Base-by-base conservation (phyloP, 192 early-diverging fungal species). In the Podila minutissima region DNA sequence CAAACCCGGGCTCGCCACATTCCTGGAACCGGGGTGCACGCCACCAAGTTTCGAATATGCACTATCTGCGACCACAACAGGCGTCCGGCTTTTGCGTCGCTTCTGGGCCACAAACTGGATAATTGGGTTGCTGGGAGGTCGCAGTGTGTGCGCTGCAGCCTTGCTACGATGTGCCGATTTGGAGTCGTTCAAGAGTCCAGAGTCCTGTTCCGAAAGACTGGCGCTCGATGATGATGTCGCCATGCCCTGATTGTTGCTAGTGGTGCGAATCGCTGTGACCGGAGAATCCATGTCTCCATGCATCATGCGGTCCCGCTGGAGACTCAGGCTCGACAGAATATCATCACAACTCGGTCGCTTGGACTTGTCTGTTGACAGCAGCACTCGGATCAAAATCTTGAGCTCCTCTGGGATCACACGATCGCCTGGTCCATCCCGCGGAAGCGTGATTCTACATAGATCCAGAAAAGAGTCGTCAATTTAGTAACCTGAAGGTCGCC, bases 311-410 rank as follows among this genome's bases (percentile, higher is more conserved):
- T 81, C 77, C 28, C 77, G 59, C 26, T 81, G 77, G 0, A 58
- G 70, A 22, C 67, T 81, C 46, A 81, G 29, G 17, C 29, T 81
- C 13, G 57, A 67, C 37, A 93, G 59, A 29, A 93, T 90, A 37
- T 92, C 91, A 61, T 89, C 84, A 57, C 90, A 89, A 6, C 83
- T 83, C 7, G 92, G 92, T 12, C 93, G 87, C 22, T 83, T 87
- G 2, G 83, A 83, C 13, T 89, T 84, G 55, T 93, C 86, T 3
- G 74, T 72, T 0, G 89, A 86, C 5, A 93, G 55, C 8, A 93
- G 72, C 17, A 82, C 57, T 31, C 82, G 82, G 38, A 93, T 91
- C 24, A 93, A 74, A 31, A 81, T 60, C 67, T 89, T 87, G 33
- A 93, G 79, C 28, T 91, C 89, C 20, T 72, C 68, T 0, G 92